Percentiles rank a stretch among this genome's conserved stretches.
phyloP scores from a whole-genome alignment of 73 alveolate species.

The Paraurostyla sp. region DNA sequence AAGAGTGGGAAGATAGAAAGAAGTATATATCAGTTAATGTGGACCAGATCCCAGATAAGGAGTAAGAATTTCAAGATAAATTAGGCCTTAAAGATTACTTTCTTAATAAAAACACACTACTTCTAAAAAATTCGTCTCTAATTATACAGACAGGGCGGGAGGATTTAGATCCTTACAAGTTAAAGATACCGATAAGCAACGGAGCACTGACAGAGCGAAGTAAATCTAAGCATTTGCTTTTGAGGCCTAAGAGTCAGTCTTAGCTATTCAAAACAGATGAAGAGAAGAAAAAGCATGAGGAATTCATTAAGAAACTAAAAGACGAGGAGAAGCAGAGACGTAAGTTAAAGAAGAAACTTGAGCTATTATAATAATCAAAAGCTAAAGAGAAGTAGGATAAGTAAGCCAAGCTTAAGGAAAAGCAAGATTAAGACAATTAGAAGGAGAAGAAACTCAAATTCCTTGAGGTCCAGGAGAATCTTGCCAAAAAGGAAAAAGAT shows the following conservation, averaged over 20 bases:
- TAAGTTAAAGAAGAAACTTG: background rate
- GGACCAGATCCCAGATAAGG: background rate
- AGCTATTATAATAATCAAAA: background rate
- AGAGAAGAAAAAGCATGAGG: conserved; percentile 1
- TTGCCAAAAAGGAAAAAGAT: conserved; percentile 7
- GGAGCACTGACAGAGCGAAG: background rate
- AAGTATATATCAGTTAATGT: background rate
- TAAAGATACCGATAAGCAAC: background rate
- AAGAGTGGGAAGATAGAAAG: conserved; percentile 29
- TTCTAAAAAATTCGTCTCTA: background rate
- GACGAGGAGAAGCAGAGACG: background rate
- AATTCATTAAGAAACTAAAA: background rate
- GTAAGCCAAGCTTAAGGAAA: background rate
- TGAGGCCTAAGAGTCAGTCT: background rate
- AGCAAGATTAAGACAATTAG: background rate
- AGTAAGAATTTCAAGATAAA: background rate
- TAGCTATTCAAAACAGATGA: background rate
- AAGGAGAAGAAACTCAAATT: background rate
- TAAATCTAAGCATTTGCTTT: background rate
- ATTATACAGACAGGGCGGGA: background rate
- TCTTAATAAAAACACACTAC: background rate
- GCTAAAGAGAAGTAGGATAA: background rate
- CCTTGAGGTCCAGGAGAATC: background rate
- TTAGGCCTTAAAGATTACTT: conserved; percentile 9
- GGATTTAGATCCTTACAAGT: no score